Evolutionary conservation across 495 filamentous ascomycete genomes (phyloP), one percentile per base, ranked within the genome.

Genomic region (Sordaria brevicollis): DNA sequence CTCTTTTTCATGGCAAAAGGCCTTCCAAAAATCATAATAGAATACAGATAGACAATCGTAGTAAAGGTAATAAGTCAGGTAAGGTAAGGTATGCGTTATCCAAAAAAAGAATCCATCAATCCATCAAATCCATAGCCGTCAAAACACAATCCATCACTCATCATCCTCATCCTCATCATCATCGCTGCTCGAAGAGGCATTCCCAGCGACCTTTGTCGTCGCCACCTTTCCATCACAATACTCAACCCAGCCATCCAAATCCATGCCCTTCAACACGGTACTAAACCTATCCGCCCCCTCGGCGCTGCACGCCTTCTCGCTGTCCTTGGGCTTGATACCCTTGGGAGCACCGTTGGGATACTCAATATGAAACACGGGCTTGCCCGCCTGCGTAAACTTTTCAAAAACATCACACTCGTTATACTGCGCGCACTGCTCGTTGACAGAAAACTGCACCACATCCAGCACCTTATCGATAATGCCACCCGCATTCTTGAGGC

Each of bases 311-410:
- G 65, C 35, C 13, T 62, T 65, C 4, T 66, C 19, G 33, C 67
- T 68, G 69, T 78, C 80, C 54, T 79, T 71, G 6, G 69, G 72
- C 0, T 75, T 49, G 1, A 79, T 76, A 11, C 81, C 77, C 1
- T 43, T 19, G 1, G 81, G 73, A 29, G 82, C 77, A 3, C 80
- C 82, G 43, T 84, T 81, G 29, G 86, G 83, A 72, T 93, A 92
- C 79, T 92, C 90, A 67, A 92, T 90, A 73, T 92, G 87, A 73
- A 92, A 92, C 29, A 93, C 89, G 1, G 90, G 90, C 79, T 92
- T 91, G 66, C 79, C 81, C 4, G 81, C 84, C 15, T 81, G 71
- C 34, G 87, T 81, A 73, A 92, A 92, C 29, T 86, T 76, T 2
- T 78, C 75, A 72, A 87, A 91, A 2, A 75, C 81, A 34, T 80